phyloP scores from a whole-genome alignment of 768 basidiomycete genomes.

The Xerocomellus chrysenteron region DNA sequence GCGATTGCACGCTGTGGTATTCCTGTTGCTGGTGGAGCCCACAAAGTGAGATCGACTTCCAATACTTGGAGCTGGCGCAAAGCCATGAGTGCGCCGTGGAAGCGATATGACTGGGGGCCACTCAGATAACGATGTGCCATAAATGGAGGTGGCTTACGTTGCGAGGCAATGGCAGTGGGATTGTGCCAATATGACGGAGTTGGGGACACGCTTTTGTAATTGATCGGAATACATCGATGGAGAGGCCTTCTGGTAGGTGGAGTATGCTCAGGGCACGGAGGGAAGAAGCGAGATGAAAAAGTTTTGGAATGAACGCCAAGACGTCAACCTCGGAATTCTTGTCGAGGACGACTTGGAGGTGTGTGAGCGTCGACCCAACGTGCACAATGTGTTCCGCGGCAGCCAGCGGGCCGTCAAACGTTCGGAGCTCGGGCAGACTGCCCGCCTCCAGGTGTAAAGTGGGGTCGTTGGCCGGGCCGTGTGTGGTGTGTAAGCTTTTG shows the following conservation, averaged over 20 bases:
- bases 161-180: constrained; percentile 35
- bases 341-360: constrained; percentile 46
- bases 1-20: constrained; percentile 36
- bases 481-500: constrained; percentile 34
- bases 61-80: constrained; percentile 36
- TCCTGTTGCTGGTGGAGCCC: constrained; percentile 33
- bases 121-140: constrained; percentile 21
- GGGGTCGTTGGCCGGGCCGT: constrained; percentile 26
- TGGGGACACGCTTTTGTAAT: constrained; percentile 34
- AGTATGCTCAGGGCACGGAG: constrained; percentile 39
- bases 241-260: constrained; percentile 34
- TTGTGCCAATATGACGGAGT: constrained; percentile 40
- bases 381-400: constrained; percentile 41
- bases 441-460: constrained; percentile 27
- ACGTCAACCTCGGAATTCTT: constrained; percentile 33
- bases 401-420: constrained; percentile 46
- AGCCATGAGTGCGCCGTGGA: constrained; percentile 35
- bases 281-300: constrained; percentile 28
- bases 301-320: constrained; percentile 33
- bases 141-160: constrained; percentile 32
- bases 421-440: constrained; percentile 41
- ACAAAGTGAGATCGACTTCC: constrained; percentile 38
- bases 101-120: constrained; percentile 29
- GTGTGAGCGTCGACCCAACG: constrained; percentile 38
- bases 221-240: constrained; percentile 31